These are phyloP conservation scores for Kandelia obovata DNA, from an alignment of 345 rosid species.

Conservation along the genomic window DNA sequence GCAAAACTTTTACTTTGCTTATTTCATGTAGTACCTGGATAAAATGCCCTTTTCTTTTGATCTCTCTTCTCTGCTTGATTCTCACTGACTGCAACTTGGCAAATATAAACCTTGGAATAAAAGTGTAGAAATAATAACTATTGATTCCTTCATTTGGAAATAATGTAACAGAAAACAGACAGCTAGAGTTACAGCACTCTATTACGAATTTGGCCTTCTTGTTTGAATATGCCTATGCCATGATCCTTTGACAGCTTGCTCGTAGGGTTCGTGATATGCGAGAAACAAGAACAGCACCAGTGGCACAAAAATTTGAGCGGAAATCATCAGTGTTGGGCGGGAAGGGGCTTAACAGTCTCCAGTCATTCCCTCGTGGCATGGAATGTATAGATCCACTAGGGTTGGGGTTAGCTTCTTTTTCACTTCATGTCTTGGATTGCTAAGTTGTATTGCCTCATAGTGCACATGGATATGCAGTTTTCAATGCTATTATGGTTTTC, in stretches of 20 bases:
- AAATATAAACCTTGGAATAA: not conserved
- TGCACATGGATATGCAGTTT: not conserved
- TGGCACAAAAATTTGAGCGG: constrained; percentile 63
- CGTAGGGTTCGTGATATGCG: constrained; percentile 96
- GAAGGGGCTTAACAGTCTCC: constrained; percentile 56
- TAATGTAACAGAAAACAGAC: not conserved
- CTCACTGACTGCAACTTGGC: not conserved
- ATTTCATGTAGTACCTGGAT: not conserved
- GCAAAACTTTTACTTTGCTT: not conserved
- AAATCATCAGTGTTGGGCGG: constrained; percentile 45
- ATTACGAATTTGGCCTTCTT: not conserved
- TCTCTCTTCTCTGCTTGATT: not conserved
- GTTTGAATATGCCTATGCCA: constrained; percentile 2
- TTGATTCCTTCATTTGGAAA: not conserved
- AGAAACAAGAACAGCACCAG: constrained; percentile 77
- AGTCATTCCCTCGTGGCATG: constrained; percentile 90
- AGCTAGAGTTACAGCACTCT: not conserved
- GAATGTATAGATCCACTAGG: constrained; percentile 96
- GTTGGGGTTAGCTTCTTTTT: constrained; percentile 56
- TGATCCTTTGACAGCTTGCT: constrained; percentile 58
- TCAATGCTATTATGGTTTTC: not conserved
- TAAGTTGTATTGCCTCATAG: not conserved
- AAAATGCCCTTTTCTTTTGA: not conserved
- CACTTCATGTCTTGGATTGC: not conserved
- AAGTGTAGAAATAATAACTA: not conserved